A percentile compares a stretch with the other conserved stretches of the same genome.
Evolutionary conservation across 805 yeast species (phyloP).

Genomic region (Saccharomycopsis fermentans): DNA sequence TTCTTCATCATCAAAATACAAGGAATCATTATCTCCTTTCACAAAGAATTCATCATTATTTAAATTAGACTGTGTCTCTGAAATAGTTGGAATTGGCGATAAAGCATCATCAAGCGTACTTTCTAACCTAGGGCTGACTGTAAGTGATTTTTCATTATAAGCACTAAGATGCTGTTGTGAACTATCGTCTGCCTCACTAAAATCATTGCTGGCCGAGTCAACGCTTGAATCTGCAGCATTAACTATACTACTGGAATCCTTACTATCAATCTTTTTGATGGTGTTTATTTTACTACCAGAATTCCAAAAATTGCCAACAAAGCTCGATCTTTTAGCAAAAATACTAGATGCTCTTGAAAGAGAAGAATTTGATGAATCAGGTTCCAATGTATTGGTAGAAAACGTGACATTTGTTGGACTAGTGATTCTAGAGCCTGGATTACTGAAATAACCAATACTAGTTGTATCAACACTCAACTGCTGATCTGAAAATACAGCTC

Average conservation of each 20-base stretch:
- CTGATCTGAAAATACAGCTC: slow-evolving; percentile 5
- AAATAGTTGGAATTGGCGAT: background rate
- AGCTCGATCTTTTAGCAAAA: slow-evolving; percentile 14
- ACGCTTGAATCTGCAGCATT: background rate
- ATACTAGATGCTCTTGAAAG: slow-evolving; percentile 3
- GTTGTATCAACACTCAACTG: slow-evolving; percentile 10
- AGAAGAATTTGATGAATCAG: background rate
- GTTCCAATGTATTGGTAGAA: background rate
- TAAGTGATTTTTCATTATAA: slow-evolving; percentile 5
- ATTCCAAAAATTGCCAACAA: slow-evolving; percentile 16
- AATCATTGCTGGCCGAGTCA: background rate
- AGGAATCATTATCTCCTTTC: background rate
- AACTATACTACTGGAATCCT: background rate
- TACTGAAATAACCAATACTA: slow-evolving; percentile 24
- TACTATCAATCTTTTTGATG: background rate
- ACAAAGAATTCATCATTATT: background rate
- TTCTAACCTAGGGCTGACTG: slow-evolving; percentile 11
- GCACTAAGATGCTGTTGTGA: background rate
- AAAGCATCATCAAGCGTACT: slow-evolving; percentile 13
- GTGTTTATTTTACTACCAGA: background rate
- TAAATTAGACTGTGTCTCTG: background rate
- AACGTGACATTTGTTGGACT: slow-evolving; percentile 11
- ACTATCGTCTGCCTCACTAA: background rate
- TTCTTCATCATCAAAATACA: background rate
- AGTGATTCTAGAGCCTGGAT: slow-evolving; percentile 9